phyloP scores from a whole-genome alignment of 176 grass and related monocot species.

The Aegilops speltoides region DNA sequence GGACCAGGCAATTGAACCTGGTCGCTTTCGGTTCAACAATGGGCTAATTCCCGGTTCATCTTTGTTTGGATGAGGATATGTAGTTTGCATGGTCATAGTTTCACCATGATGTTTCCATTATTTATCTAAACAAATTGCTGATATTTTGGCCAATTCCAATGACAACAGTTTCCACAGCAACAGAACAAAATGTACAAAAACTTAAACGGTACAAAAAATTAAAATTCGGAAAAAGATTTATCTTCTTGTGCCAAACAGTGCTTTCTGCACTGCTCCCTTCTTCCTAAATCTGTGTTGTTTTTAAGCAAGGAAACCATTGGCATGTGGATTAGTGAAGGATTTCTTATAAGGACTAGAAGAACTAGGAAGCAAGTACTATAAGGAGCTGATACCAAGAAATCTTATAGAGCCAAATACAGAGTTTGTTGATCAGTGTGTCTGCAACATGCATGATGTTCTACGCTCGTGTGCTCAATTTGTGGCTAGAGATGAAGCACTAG shows the following conservation, averaged over 20 bases:
- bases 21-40: too few species aligned
- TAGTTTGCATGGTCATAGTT: too few species aligned
- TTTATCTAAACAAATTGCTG: too few species aligned
- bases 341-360: too few species aligned
- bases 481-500: conserved; percentile 9
- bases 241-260: conserved; percentile 34
- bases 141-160: too few species aligned
- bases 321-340: conserved; percentile 39
- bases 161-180: too few species aligned
- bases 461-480: conserved; percentile 33
- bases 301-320: not conserved
- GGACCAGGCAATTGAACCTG: too few species aligned
- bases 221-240: not conserved
- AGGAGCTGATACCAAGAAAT: conserved; percentile 37
- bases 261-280: conserved; percentile 36
- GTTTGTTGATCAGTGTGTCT: not conserved
- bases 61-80: too few species aligned
- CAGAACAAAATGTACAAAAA: too few species aligned
- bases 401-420: conserved; percentile 7
- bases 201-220: too few species aligned
- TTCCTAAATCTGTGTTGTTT: not conserved
- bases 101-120: too few species aligned
- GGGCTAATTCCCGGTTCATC: too few species aligned
- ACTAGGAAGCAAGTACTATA: not conserved
- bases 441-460: conserved; percentile 44